Conservation (phyloP, 345 rosid species). For the Populus simonii region DNA sequence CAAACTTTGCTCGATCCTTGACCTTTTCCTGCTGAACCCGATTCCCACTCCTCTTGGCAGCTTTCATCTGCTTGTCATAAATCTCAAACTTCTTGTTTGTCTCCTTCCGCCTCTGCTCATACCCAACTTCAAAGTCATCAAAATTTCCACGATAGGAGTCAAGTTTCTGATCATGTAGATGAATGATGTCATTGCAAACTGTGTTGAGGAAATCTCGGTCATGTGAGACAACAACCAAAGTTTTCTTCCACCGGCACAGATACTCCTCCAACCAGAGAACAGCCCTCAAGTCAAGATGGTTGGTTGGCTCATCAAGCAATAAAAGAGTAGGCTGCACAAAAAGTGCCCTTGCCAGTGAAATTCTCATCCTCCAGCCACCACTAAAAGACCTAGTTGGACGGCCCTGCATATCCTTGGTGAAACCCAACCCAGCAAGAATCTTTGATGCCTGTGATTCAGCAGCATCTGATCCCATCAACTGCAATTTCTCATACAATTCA, state of each 20-base stretch:
- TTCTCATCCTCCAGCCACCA: constrained; percentile 99
- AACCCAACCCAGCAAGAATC: constrained; percentile 94
- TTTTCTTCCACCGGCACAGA: constrained; percentile 87
- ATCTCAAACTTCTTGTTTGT: constrained; percentile 75
- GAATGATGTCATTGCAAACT: constrained; percentile 85
- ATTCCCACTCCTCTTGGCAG: constrained; percentile 53
- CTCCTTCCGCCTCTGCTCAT: constrained; percentile 90
- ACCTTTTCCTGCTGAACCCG: constrained; percentile 74
- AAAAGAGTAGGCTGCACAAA: constrained; percentile 91
- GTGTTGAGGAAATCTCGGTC: constrained; percentile 93
- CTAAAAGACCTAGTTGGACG: constrained; percentile 80
- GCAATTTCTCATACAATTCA: constrained; percentile 78
- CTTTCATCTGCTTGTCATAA: constrained; percentile 75
- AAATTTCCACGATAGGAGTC: constrained; percentile 85
- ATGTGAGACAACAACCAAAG: constrained; percentile 90
- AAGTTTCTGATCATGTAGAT: constrained; percentile 82
- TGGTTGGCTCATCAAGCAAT: constrained; percentile 91
- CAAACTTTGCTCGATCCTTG: constrained; percentile 71
- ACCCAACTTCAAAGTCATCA: constrained; percentile 76
- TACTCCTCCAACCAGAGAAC: constrained; percentile 96
- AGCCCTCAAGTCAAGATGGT: constrained; percentile 94
- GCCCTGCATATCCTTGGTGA: constrained; percentile 84
- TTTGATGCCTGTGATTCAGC: constrained; percentile 94
- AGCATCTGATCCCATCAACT: constrained; percentile 87
- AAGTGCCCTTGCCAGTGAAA: constrained; percentile 90